Evolutionary conservation across 768 basidiomycete species (phyloP).

Genomic region (Phylloporus sp.): DNA sequence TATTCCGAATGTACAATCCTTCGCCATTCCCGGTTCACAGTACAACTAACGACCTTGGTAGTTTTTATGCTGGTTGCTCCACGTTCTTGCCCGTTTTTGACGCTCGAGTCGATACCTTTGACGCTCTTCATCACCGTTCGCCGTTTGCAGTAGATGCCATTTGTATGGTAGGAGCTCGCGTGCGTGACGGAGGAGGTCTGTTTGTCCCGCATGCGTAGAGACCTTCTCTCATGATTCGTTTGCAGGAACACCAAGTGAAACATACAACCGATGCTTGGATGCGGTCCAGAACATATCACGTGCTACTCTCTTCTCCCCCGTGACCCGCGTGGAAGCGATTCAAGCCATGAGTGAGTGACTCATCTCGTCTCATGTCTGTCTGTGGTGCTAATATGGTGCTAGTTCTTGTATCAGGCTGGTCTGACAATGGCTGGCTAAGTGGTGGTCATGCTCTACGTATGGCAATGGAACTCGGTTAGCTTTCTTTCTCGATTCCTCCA

Average conservation of each 20-base stretch:
- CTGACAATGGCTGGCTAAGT: conserved; percentile 92
- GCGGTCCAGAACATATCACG: conserved; percentile 85
- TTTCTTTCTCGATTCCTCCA: not conserved
- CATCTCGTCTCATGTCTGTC: not conserved
- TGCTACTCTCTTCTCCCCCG: conserved; percentile 83
- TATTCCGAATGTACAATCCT: conserved; percentile 68
- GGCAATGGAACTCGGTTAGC: conserved; percentile 88
- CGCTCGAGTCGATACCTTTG: conserved; percentile 74
- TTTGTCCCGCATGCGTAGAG: not conserved
- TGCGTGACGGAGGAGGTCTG: conserved; percentile 85
- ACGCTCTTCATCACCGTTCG: conserved; percentile 79
- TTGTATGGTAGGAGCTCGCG: conserved; percentile 88
- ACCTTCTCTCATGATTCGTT: conserved; percentile 10
- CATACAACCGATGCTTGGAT: conserved; percentile 65
- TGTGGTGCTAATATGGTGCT: conserved; percentile 1
- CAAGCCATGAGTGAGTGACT: conserved; percentile 83
- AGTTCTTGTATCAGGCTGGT: conserved; percentile 93
- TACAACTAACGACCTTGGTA: conserved; percentile 28
- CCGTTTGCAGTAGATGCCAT: conserved; percentile 92
- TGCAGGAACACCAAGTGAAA: conserved; percentile 68
- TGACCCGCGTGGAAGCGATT: conserved; percentile 78
- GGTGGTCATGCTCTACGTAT: conserved; percentile 96
- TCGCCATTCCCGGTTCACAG: conserved; percentile 6
- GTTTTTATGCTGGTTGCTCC: conserved; percentile 91
- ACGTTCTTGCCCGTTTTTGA: conserved; percentile 90